Evolutionary conservation across 192 early-diverging fungal species (phyloP), one percentile per base, ranked within the genome.

Genomic region (Physocladia obscura): DNA sequence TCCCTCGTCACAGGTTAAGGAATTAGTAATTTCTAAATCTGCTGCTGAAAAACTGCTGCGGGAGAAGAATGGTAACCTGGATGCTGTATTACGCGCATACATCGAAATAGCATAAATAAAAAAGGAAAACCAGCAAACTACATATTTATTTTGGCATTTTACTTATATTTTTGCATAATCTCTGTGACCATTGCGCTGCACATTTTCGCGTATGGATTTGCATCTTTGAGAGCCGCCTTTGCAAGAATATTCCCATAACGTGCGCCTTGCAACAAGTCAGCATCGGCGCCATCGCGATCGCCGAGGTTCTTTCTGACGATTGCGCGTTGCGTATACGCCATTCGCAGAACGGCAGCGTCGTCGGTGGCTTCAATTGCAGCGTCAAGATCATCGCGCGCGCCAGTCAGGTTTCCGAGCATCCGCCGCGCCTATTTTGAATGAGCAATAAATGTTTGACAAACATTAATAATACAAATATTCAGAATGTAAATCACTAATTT

Each of bases 181-280:
- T 89, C 84, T 2, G 73, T 58, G 15, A 89, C 82, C 39, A 88
- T 87, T 27, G 76, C 75, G 22, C 82, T 84, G 55, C 88, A 83
- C 79, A 91, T 81, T 61, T 89, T 89, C 17, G 88, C 88, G 69
- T 91, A 91, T 1, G 88, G 89, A 67, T 91, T 91, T n/a, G n/a
- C n/a, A 64, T 88, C 84, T 62, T 81, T 77, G 22, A 87, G 82
- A 0, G 79, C 79, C 32, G 75, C 68, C 31, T 78, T 78, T 2
- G 89, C 86, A 2, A 88, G 47, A 57, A 83, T 81, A 67, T 87
- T 89, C 1, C 89, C 89, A 47, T 74, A 85, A 59, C 77, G 77
- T 19, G 88, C 87, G 6, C 88, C 88, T 73, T 38, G 22, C 49
- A 44, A 26, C 64, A 90, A 84, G 73, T 83, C 82, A 24, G 67